Base-by-base conservation (phyloP, 2,329 filamentous ascomycete species). In the Fragosphaeria purpurea region DNA sequence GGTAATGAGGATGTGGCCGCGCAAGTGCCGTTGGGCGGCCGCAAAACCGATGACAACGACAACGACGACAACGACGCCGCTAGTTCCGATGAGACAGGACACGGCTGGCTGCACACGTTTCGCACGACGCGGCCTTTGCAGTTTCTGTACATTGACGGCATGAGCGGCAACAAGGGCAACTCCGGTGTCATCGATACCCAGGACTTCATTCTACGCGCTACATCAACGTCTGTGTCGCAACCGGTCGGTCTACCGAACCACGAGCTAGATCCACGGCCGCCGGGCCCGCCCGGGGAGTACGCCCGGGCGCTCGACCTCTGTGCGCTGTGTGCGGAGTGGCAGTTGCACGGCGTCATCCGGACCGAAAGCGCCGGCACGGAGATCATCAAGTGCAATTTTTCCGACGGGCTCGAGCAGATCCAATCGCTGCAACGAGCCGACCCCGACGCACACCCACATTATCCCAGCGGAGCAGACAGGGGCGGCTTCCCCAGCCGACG, bases 101-200 rank as follows among this genome's bases (percentile, higher is more conserved):
- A 65, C 22, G 83, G 84, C 4, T 85, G 80, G 58, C 67, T 88
- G 2, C 84, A 88, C 58, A 80, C 75, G 0, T 88, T 86, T 59
- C 70, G 70, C 10, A 75, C 82, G 3, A 74, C 67, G 0, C 72
- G 76, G 11, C 67, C 75, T 4, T 66, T 87, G 1, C 73, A 74
- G 6, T 68, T 86, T 5, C 66, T 88, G 3, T 86, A 87, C 58
- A 61, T 88, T 11, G 85, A 88, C 59, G 85, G 55, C 39, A 56
- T 56, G 55, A 50, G 55, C 44, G 55, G 53, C 30, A 44, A 51
- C 41, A 56, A 56, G 84, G 3, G 80, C 0, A 49, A 60, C 3
- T 77, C 82, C 60, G 85, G 85, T 3, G 86, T 83, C 0, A 69
- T 87, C 4, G 84, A 88, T 59, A 73, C 77, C 0, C 82, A 86